Evolutionary conservation across 2,329 filamentous ascomycete species (phyloP).

Genomic region (Arthrobotrys iridis): DNA sequence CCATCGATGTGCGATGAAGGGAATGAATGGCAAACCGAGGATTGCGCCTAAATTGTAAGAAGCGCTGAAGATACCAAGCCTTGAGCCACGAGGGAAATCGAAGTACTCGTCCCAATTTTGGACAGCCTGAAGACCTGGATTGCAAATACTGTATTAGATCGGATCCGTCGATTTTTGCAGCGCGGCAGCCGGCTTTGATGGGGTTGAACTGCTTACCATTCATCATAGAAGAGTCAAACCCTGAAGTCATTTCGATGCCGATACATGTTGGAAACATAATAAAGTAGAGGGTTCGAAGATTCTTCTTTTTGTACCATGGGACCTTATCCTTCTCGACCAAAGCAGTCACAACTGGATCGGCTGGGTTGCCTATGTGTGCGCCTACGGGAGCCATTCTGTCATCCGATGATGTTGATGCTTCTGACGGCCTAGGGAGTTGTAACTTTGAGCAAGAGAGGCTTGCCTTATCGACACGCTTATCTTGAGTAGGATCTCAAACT

Average conservation of each 20-base stretch:
- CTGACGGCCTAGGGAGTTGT: not conserved
- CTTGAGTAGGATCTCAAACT: not conserved
- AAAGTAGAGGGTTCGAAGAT: conserved; percentile 69
- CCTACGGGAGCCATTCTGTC: conserved; percentile 41
- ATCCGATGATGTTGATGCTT: not conserved
- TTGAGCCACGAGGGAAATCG: conserved; percentile 63
- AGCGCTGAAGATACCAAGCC: conserved; percentile 68
- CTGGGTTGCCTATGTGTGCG: conserved; percentile 39
- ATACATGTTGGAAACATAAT: conserved; percentile 71
- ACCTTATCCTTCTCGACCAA: conserved; percentile 62
- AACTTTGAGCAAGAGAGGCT: not conserved
- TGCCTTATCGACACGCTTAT: conserved; percentile 2
- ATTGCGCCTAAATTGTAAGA: conserved; percentile 71
- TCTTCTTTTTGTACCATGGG: conserved; percentile 67
- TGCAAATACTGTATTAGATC: not conserved
- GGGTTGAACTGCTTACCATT: conserved; percentile 49
- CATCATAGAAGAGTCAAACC: conserved; percentile 68
- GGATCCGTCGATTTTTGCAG: not conserved
- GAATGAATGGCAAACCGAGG: conserved; percentile 69
- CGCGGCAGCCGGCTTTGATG: not conserved
- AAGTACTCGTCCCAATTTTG: conserved; percentile 61
- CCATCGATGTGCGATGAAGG: conserved; percentile 67
- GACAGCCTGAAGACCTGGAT: conserved; percentile 55
- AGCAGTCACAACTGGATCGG: conserved; percentile 62
- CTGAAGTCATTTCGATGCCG: conserved; percentile 72